phyloP scores from a whole-genome alignment of 2,329 filamentous ascomycete species.

The Aspergillus sp. region DNA sequence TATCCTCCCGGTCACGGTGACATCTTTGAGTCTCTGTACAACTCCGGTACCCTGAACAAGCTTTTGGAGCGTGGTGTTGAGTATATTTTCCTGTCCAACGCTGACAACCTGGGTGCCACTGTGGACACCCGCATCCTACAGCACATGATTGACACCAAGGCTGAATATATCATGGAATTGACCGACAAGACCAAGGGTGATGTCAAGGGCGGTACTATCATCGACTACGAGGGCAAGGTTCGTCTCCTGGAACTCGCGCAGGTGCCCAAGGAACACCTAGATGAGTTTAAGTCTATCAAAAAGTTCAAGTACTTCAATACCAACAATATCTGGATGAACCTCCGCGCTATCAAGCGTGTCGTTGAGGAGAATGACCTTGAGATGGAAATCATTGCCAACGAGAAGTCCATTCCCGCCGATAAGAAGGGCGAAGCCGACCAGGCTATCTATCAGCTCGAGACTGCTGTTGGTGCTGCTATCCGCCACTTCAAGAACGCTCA shows the following conservation, averaged over 20 bases:
- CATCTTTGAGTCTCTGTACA: conserved; percentile 99
- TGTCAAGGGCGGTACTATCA: conserved; percentile 99
- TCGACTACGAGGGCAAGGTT: conserved; percentile 96
- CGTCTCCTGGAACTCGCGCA: conserved; percentile 98
- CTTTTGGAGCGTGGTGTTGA: conserved; percentile 93
- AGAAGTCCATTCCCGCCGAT: conserved; percentile 96
- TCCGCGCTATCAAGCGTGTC: conserved; percentile 95
- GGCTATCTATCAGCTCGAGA: conserved; percentile 97
- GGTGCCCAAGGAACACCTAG: conserved; percentile 99
- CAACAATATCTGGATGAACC: conserved; percentile 99
- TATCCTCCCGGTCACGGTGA: conserved; percentile 99
- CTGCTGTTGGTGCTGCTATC: conserved; percentile 95
- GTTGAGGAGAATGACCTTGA: conserved; percentile 97
- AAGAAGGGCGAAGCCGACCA: conserved; percentile 99
- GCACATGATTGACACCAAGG: conserved; percentile 97
- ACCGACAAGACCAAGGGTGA: conserved; percentile 99
- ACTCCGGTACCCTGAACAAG: conserved; percentile 96
- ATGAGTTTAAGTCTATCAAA: conserved; percentile 99
- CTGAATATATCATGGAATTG: conserved; percentile 99
- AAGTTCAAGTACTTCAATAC: conserved; percentile 99
- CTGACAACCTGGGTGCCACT: conserved; percentile 96
- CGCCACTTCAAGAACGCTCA: conserved; percentile 98
- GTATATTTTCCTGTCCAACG: conserved; percentile 98
- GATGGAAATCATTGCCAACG: conserved; percentile 99
- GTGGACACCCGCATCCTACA: conserved; percentile 97